Percentiles rank a stretch among this genome's conserved stretches.
phyloP scores from a whole-genome alignment of 192 early-diverging fungal species.

The Gonapodya prolifera region DNA sequence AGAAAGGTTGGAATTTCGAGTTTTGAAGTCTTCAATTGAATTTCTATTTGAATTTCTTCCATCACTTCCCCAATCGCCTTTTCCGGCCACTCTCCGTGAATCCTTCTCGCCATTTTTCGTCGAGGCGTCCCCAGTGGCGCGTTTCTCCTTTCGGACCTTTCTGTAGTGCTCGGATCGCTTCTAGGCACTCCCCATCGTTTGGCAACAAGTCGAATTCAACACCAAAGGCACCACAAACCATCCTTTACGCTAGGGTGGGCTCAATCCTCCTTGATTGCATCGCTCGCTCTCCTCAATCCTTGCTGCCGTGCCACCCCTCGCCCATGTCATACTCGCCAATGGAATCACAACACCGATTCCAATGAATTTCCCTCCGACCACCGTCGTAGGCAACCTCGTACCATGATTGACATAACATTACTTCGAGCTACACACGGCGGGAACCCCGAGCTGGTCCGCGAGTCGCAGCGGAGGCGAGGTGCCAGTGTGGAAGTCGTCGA shows the following conservation, averaged over 20 bases:
- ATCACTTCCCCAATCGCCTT: too few species aligned
- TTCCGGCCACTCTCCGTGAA: too few species aligned
- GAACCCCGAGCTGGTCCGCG: constrained; percentile 79
- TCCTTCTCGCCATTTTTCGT: background rate
- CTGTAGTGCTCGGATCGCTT: background rate
- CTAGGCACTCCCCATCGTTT: background rate
- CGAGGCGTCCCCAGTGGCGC: background rate
- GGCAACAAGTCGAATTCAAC: background rate
- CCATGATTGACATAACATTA: constrained; percentile 76
- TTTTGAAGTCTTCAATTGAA: too few species aligned
- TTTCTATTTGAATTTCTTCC: too few species aligned
- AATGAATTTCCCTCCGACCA: background rate
- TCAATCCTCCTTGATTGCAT: background rate
- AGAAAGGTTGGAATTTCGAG: too few species aligned
- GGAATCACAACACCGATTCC: background rate
- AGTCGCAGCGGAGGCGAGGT: constrained; percentile 86
- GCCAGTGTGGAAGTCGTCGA: constrained; percentile 77
- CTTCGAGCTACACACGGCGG: constrained; percentile 84
- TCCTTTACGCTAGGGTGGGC: background rate
- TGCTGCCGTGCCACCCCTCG: background rate
- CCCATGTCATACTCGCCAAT: too few species aligned
- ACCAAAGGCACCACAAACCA: background rate
- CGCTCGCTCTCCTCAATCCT: background rate
- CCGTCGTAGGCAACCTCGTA: constrained; percentile 2
- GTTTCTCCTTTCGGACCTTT: background rate